Conservation (phyloP, 306 rosid genomes). For the Lotus japonicus region DNA sequence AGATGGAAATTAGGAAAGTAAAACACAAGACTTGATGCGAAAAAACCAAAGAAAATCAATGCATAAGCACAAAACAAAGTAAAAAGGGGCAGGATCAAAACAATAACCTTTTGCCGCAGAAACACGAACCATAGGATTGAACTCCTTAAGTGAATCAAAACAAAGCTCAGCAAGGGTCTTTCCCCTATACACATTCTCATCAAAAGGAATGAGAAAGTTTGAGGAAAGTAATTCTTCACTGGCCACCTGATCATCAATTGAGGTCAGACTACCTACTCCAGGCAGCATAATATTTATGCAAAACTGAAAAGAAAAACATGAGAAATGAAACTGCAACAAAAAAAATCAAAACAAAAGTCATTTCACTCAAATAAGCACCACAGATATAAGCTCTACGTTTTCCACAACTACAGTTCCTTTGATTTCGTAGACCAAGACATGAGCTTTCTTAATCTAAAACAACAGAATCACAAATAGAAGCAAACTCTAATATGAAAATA, state of each 20-base stretch:
- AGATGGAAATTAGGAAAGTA: neutral
- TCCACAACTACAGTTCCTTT: conserved; percentile 91
- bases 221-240: conserved; percentile 57
- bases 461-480: too few species aligned
- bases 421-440: conserved; percentile 76
- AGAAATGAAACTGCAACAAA: neutral
- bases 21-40: too few species aligned
- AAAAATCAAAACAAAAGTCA: neutral
- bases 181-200: conserved; percentile 61
- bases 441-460: conserved; percentile 84
- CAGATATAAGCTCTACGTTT: too few species aligned
- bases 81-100: neutral
- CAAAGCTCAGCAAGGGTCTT: conserved; percentile 80
- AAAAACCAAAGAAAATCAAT: too few species aligned
- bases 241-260: conserved; percentile 69
- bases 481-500: neutral
- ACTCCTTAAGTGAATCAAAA: conserved; percentile 84
- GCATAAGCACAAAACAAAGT: neutral
- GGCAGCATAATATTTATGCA: conserved; percentile 94
- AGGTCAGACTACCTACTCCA: conserved; percentile 92
- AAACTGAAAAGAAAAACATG: conserved; percentile 43
- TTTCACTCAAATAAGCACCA: too few species aligned
- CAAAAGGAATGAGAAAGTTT: conserved; percentile 72
- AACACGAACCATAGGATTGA: conserved; percentile 96
- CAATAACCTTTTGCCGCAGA: conserved; percentile 63